These are phyloP conservation scores for Kodamaea fukazawae DNA, from an alignment of 805 yeast species.

Conservation along the genomic window DNA sequence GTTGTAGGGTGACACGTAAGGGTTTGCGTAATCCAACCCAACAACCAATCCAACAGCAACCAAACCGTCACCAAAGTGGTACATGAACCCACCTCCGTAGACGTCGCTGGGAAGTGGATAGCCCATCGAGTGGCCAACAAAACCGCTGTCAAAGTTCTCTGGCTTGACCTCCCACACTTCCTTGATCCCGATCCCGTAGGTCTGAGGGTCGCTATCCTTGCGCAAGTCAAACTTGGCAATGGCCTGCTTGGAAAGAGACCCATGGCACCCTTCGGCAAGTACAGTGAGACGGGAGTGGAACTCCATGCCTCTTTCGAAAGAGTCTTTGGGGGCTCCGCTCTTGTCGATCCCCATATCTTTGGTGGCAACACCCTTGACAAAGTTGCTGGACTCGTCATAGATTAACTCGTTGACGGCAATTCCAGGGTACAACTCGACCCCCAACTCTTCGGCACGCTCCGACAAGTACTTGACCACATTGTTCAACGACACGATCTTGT, in stretches of 20 bases:
- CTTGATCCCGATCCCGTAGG: conserved; percentile 93
- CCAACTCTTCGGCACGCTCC: conserved; percentile 87
- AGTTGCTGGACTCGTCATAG: conserved; percentile 50
- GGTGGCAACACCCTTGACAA: conserved; percentile 86
- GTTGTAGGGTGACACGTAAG: conserved; percentile 92
- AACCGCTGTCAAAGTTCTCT: conserved; percentile 76
- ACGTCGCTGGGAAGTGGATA: conserved; percentile 71
- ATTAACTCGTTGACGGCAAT: conserved; percentile 81
- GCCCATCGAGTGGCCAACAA: conserved; percentile 84
- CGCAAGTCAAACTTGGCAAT: conserved; percentile 70
- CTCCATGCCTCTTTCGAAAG: conserved; percentile 97
- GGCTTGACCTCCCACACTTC: conserved; percentile 96
- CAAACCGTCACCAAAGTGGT: conserved; percentile 91
- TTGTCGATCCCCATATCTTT: conserved; percentile 85
- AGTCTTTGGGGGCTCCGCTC: conserved; percentile 70
- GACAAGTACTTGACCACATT: conserved; percentile 79
- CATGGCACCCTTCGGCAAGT: conserved; percentile 98
- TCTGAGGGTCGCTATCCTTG: conserved; percentile 65
- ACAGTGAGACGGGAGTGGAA: conserved; percentile 88
- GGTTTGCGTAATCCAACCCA: conserved; percentile 92
- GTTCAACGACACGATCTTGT: conserved; percentile 80
- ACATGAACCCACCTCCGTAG: conserved; percentile 97
- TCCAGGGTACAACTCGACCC: conserved; percentile 91
- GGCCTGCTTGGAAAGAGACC: conserved; percentile 79
- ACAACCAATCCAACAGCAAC: conserved; percentile 93